Percentiles rank a stretch among this genome's conserved stretches.
Evolutionary conservation across 148 eudicot genomes (phyloP).

Genomic region (Dysphania ambrosioides): DNA sequence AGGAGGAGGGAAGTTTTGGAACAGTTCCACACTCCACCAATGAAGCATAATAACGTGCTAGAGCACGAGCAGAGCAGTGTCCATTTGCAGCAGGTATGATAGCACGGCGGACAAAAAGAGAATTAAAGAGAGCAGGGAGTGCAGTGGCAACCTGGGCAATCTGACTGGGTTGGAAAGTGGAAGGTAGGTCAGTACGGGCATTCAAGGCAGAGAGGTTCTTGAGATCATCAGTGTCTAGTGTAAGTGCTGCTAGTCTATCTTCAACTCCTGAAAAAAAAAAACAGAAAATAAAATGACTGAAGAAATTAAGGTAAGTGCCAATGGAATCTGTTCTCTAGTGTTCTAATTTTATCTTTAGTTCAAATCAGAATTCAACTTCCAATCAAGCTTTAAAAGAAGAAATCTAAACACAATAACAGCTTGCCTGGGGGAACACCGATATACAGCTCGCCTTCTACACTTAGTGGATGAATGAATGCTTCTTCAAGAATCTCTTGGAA

Average conservation of each 20-base stretch:
- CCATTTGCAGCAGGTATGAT: slow-evolving; percentile 92
- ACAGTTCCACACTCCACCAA: slow-evolving; percentile 61
- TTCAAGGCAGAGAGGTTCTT: slow-evolving; percentile 40
- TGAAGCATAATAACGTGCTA: slow-evolving; percentile 91
- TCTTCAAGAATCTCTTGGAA: slow-evolving; percentile 94
- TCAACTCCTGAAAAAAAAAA: slow-evolving; percentile 62
- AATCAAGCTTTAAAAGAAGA: neutral
- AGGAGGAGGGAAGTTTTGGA: slow-evolving; percentile 58
- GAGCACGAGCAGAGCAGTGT: slow-evolving; percentile 98
- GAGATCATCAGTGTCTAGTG: slow-evolving; percentile 66
- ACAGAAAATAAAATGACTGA: neutral
- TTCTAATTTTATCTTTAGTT: neutral
- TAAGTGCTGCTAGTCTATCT: slow-evolving; percentile 84
- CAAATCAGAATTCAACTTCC: neutral
- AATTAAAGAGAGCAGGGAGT: slow-evolving; percentile 64
- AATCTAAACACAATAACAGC: slow-evolving; percentile 9
- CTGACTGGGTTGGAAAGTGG: slow-evolving; percentile 63
- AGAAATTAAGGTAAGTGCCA: neutral
- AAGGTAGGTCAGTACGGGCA: slow-evolving; percentile 59
- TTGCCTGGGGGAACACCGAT: slow-evolving; percentile 97
- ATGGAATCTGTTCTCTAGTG: neutral
- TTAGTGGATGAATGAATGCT: slow-evolving; percentile 75
- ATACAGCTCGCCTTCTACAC: slow-evolving; percentile 84
- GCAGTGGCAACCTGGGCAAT: slow-evolving; percentile 47
- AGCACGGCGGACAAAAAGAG: slow-evolving; percentile 81